These are phyloP conservation scores for Hypomontagnella monticulosa DNA, from an alignment of 495 filamentous ascomycete genomes.

Conservation along the genomic window DNA sequence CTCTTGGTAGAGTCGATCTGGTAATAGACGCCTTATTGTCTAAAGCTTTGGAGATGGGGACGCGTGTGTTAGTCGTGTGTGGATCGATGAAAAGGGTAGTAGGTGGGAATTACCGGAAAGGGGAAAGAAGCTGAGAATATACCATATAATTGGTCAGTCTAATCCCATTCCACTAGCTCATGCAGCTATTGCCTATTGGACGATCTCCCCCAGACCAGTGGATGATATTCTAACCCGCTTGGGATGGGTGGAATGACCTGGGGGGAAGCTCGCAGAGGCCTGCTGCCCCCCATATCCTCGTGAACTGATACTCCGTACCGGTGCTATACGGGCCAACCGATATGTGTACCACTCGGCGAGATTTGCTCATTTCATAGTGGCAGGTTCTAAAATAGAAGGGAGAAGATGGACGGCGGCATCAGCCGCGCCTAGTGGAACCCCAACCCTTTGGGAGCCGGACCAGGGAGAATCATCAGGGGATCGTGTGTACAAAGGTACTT, in stretches of 20 bases:
- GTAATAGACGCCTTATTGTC: conserved; percentile 14
- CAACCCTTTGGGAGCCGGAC: conserved; percentile 28
- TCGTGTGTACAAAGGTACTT: conserved; percentile 28
- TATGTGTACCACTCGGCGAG: conserved; percentile 41
- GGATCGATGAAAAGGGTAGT: conserved; percentile 35
- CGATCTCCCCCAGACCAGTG: conserved; percentile 38
- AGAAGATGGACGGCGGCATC: conserved; percentile 38
- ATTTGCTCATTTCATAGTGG: conserved; percentile 43
- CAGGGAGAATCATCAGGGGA: conserved; percentile 18
- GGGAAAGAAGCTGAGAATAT: conserved; percentile 33
- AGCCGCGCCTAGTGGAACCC: conserved; percentile 39
- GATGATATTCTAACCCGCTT: conserved; percentile 27
- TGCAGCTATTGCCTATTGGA: conserved; percentile 46
- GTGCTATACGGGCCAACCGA: conserved; percentile 29
- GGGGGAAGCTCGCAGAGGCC: conserved; percentile 22
- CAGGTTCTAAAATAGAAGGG: conserved; percentile 39
- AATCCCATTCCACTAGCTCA: conserved; percentile 23
- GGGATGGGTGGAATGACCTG: conserved; percentile 42
- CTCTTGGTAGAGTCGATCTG: conserved; percentile 18
- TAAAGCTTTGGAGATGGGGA: conserved; percentile 34
- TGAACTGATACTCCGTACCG: conserved; percentile 30
- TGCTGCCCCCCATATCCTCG: conserved; percentile 34
- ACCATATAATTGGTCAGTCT: conserved; percentile 35
- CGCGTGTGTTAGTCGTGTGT: conserved; percentile 35
- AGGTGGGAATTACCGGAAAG: conserved; percentile 39